Conservation (phyloP, 2,329 filamentous ascomycete genomes). For the Claviceps monticola region DNA sequence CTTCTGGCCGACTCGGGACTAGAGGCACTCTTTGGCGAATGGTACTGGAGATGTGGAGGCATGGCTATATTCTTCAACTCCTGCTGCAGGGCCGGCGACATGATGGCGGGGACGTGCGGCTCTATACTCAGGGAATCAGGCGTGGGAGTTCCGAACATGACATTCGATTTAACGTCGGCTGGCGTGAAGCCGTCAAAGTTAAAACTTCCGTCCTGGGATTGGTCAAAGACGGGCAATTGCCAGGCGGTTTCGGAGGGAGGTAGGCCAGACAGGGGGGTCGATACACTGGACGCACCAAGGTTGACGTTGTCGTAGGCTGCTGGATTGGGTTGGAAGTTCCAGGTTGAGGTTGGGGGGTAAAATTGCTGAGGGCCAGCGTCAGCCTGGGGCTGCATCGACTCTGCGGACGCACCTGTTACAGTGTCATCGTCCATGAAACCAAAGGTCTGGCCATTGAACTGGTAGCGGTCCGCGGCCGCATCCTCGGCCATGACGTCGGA, state of each 20-base stretch:
- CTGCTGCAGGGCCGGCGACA: constrained; percentile 39
- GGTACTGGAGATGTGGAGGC: constrained; percentile 47
- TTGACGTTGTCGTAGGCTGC: constrained; percentile 31
- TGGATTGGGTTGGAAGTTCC: constrained; percentile 34
- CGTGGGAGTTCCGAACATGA: constrained; percentile 14
- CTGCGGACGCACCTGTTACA: constrained; percentile 16
- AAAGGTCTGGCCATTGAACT: constrained; percentile 29
- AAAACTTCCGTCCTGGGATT: constrained; percentile 18
- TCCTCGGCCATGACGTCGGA: constrained; percentile 25
- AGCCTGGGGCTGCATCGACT: constrained; percentile 16
- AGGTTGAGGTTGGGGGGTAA: constrained; percentile 20
- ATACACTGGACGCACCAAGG: constrained; percentile 20
- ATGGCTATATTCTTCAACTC: constrained; percentile 50
- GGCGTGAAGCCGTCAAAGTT: constrained; percentile 18
- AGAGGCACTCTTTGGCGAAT: constrained; percentile 41
- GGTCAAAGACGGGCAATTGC: constrained; percentile 21
- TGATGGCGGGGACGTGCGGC: constrained; percentile 12
- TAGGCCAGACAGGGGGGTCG: constrained; percentile 19
- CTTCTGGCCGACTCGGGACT: constrained; percentile 43
- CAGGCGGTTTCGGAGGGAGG: constrained; percentile 20
- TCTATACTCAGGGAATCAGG: constrained; percentile 1
- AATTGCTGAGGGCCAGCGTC: constrained; percentile 23
- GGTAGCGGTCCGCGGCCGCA: constrained; percentile 26
- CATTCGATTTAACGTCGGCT: constrained; percentile 22
- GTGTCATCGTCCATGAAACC: constrained; percentile 22